A percentile compares a stretch with the other conserved stretches of the same genome.
Evolutionary conservation across 176 grass and related monocot species (phyloP).

Genomic region (Poa pratensis): DNA sequence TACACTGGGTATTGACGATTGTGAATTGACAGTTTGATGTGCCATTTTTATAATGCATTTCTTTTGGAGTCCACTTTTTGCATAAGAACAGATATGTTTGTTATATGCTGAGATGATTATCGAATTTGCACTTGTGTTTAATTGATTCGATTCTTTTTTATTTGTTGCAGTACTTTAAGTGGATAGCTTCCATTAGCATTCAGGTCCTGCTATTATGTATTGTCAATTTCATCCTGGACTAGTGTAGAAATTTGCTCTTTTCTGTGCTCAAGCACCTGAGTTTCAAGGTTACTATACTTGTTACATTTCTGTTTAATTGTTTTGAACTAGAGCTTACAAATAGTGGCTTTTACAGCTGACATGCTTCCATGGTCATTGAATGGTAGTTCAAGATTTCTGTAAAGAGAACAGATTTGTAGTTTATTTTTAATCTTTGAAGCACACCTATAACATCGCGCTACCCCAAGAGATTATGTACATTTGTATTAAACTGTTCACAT

Average conservation of each 20-base stretch:
- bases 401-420: background rate
- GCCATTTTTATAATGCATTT: background rate
- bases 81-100: background rate
- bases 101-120: background rate
- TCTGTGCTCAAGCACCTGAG: background rate
- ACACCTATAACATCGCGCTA: background rate
- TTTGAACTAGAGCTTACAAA: background rate
- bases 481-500: background rate
- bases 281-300: background rate
- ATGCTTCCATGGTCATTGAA: background rate
- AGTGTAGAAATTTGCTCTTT: background rate
- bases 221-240: slow-evolving; percentile 7
- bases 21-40: background rate
- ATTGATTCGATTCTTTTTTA: background rate
- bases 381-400: slow-evolving; percentile 28
- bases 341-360: background rate
- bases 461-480: slow-evolving; percentile 7
- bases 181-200: background rate
- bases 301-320: background rate
- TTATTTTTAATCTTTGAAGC: background rate
- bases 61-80: background rate
- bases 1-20: background rate
- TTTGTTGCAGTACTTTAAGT: background rate
- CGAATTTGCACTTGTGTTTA: background rate
- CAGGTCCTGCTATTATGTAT: slow-evolving; percentile 8